Evolutionary conservation across 306 rosid species (phyloP).

Genomic region (Fragaria ananassa): DNA sequence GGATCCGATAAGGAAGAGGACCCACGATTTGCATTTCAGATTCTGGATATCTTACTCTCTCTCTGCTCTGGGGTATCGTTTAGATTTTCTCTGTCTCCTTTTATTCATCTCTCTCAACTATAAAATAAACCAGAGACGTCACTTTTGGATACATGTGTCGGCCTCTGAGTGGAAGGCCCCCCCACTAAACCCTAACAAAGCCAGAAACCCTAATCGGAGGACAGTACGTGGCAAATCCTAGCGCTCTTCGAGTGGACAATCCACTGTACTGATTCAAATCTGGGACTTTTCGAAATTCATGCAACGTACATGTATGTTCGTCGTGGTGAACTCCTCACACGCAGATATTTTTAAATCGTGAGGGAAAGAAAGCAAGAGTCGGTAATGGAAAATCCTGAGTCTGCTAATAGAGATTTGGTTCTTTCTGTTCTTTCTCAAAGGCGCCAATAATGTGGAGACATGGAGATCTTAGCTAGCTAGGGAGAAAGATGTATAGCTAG

Average conservation of each 20-base stretch:
- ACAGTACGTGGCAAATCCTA: constrained; percentile 3
- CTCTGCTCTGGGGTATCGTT: constrained; percentile 20
- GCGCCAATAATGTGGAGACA: constrained; percentile 7
- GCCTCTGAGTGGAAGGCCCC: not conserved
- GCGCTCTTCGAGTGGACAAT: not conserved
- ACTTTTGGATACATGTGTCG: not conserved
- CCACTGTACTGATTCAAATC: not conserved
- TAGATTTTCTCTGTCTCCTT: constrained; percentile 29
- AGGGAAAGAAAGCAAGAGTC: not conserved
- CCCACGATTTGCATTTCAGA: constrained; percentile 30
- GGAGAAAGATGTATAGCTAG: not conserved
- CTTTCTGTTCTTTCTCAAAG: not conserved
- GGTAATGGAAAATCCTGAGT: not conserved
- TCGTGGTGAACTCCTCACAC: not conserved
- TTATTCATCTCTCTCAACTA: not conserved
- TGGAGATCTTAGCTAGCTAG: not conserved
- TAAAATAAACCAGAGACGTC: not conserved
- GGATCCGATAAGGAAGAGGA: constrained; percentile 34
- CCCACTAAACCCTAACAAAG: not conserved
- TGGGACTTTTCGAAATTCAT: not conserved
- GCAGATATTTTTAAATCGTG: not conserved
- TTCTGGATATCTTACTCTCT: constrained; percentile 22
- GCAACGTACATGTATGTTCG: not conserved
- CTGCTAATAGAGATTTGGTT: not conserved
- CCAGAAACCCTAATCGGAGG: not conserved